Base-by-base conservation (phyloP, 106 monocot species). In the Acorus calamus region DNA sequence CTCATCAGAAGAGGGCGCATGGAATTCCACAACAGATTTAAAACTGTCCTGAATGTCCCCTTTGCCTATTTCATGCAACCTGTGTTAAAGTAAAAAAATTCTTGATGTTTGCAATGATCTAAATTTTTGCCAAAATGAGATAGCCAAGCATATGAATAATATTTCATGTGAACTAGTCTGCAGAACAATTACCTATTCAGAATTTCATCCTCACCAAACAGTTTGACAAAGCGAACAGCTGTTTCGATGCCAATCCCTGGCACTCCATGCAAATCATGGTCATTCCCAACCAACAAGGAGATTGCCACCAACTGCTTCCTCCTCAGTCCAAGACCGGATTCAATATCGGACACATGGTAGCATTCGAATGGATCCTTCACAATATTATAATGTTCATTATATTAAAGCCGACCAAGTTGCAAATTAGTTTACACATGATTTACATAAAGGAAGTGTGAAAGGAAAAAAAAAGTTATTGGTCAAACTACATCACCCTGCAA, bases 361-460 rank as follows among this genome's bases (percentile, higher is more conserved):
- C 92, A 86, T 68, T 98, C 98, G 73, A 83, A 92, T 55, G 98
- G 91, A 70, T 98, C 81, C 98, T 94, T 83, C 66, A 79, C 49
- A 70, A 76, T 70, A 73, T 28, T 44, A 5, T 52, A 47, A 56
- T 64, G 43, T 3, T 61, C 52, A 77, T 66, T 59, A 28, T 28
- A 28, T 28, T 28, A 28, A 28, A 28, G 28, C 28, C 28, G 1
- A 28, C 28, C 28, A 28, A 28, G 1, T 28, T 28, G 28, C 28
- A 28, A 28, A 28, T 1, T 28, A 28, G 28, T 28, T 28, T 28
- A 28, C 28, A 28, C 28, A 28, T 28, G 28, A 28, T 28, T 28
- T 28, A 28, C 28, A 28, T 28, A 28, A 28, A 28, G 28, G 28
- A 28, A 28, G 28, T 28, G 28, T 28, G 28, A 28, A 28, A 1